Percentiles rank a stretch among this genome's conserved stretches.
These are phyloP conservation scores for Leptoxyphium fumago DNA, from an alignment of 2,329 filamentous ascomycete species.

Conservation along the genomic window DNA sequence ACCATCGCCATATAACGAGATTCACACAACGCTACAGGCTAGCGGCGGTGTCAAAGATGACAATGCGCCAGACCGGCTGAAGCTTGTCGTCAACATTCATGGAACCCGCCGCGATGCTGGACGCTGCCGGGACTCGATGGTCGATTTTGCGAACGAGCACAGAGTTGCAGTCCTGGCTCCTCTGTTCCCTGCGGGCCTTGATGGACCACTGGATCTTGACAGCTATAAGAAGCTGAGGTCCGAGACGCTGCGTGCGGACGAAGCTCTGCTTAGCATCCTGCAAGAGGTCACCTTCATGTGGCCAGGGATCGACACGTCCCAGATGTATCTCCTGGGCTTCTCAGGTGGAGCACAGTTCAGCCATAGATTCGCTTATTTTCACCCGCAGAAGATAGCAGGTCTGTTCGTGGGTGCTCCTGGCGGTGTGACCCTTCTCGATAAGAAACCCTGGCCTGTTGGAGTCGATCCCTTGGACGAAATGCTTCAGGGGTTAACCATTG, in stretches of 20 bases:
- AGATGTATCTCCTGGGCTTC: slow-evolving; percentile 4
- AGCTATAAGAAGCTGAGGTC: slow-evolving; percentile 4
- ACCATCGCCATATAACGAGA: too few species aligned
- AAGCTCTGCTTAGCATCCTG: slow-evolving; percentile 3
- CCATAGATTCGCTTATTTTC: slow-evolving; percentile 5
- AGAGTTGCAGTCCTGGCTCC: slow-evolving; percentile 5
- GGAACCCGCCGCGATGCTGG: too few species aligned
- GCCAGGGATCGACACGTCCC: slow-evolving; percentile 3
- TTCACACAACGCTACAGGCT: too few species aligned
- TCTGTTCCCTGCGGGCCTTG: slow-evolving; percentile 5
- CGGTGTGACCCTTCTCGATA: too few species aligned
- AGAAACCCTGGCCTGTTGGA: too few species aligned
- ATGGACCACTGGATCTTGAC: slow-evolving; percentile 3
- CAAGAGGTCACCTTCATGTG: slow-evolving; percentile 4
- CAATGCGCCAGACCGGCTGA: too few species aligned
- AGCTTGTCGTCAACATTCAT: too few species aligned
- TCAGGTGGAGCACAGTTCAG: slow-evolving; percentile 6
- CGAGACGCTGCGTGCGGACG: slow-evolving; percentile 2
- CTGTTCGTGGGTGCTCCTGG: too few species aligned
- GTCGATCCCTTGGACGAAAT: too few species aligned
- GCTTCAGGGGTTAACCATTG: too few species aligned
- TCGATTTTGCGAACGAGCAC: slow-evolving; percentile 3
- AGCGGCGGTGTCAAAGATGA: too few species aligned
- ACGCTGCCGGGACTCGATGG: slow-evolving; percentile 3
- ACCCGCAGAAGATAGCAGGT: too few species aligned